Evolutionary conservation across 768 basidiomycete species (phyloP).

Genomic region (Hericium erinaceus): DNA sequence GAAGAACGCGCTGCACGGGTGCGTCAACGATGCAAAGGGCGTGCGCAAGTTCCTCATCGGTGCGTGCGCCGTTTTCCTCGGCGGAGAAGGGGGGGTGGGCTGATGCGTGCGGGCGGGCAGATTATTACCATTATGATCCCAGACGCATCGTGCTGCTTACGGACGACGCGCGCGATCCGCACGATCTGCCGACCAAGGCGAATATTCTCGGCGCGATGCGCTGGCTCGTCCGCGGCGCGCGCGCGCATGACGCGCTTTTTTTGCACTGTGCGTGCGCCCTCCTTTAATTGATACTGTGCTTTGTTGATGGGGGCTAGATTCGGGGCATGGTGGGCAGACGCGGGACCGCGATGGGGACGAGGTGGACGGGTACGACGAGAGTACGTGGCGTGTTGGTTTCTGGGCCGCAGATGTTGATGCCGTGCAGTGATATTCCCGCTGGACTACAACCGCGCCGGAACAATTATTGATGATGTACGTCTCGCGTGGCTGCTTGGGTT

Average conservation of each 20-base stretch:
- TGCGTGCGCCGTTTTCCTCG: slow-evolving; percentile 3
- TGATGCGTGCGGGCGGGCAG: slow-evolving; percentile 10
- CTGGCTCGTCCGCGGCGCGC: slow-evolving; percentile 40
- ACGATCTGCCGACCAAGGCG: slow-evolving; percentile 32
- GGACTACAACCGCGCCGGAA: slow-evolving; percentile 34
- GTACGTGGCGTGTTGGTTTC: neutral
- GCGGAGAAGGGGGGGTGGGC: neutral
- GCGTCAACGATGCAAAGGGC: slow-evolving; percentile 42
- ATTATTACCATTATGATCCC: slow-evolving; percentile 29
- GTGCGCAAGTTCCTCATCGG: slow-evolving; percentile 30
- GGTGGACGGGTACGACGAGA: slow-evolving; percentile 30
- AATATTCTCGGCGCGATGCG: slow-evolving; percentile 43
- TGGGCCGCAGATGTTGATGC: neutral
- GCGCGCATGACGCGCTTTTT: slow-evolving; percentile 35
- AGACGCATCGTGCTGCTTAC: slow-evolving; percentile 42
- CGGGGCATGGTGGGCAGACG: slow-evolving; percentile 42
- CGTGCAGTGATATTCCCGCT: slow-evolving; percentile 35
- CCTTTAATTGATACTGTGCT: neutral
- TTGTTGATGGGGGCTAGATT: slow-evolving; percentile 15
- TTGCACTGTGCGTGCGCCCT: slow-evolving; percentile 24
- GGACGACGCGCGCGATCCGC: slow-evolving; percentile 29
- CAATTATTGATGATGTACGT: slow-evolving; percentile 42
- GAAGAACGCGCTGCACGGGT: slow-evolving; percentile 29
- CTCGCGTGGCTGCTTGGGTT: neutral
- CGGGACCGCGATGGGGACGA: slow-evolving; percentile 32